These are phyloP conservation scores for Catenaria anguillulae DNA, from an alignment of 371 early-diverging fungal genomes.

Conservation along the genomic window DNA sequence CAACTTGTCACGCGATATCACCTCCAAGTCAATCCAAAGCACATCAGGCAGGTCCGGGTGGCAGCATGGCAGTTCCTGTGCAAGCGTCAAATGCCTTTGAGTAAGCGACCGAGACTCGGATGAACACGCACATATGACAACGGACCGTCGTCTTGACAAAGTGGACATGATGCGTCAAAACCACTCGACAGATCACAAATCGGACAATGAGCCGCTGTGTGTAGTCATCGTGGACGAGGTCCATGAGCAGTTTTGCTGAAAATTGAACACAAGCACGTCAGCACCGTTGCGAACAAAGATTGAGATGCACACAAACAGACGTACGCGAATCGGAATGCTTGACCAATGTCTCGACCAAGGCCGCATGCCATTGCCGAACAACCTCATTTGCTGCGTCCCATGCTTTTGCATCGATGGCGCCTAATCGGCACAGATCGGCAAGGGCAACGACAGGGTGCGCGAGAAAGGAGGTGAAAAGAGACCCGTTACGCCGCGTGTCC, in stretches of 20 bases:
- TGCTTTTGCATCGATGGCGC: too few relatives aligned
- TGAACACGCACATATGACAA: too few relatives aligned
- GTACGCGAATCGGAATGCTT: too few relatives aligned
- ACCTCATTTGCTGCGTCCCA: too few relatives aligned
- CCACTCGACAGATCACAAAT: slow-evolving; percentile 54
- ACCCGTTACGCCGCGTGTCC: background rate
- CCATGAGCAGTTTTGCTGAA: slow-evolving; percentile 21
- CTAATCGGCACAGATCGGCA: too few relatives aligned
- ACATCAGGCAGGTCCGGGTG: background rate
- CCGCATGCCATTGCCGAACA: too few relatives aligned
- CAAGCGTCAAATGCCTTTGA: background rate
- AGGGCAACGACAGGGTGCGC: too few relatives aligned
- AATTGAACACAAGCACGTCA: too few relatives aligned
- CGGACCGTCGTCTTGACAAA: slow-evolving; percentile 38
- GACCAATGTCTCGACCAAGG: too few relatives aligned
- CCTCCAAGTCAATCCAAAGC: background rate
- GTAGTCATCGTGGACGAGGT: slow-evolving; percentile 78
- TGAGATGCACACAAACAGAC: too few relatives aligned
- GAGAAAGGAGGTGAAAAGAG: too few relatives aligned
- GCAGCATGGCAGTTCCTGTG: background rate
- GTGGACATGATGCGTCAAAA: slow-evolving; percentile 35
- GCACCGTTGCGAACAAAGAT: too few relatives aligned
- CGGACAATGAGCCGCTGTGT: slow-evolving; percentile 69
- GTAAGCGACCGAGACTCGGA: background rate
- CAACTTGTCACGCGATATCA: background rate